A percentile compares a stretch with the other conserved stretches of the same genome.
Conservation (phyloP, 75 land plant species). For the Cryptomeria japonica region DNA sequence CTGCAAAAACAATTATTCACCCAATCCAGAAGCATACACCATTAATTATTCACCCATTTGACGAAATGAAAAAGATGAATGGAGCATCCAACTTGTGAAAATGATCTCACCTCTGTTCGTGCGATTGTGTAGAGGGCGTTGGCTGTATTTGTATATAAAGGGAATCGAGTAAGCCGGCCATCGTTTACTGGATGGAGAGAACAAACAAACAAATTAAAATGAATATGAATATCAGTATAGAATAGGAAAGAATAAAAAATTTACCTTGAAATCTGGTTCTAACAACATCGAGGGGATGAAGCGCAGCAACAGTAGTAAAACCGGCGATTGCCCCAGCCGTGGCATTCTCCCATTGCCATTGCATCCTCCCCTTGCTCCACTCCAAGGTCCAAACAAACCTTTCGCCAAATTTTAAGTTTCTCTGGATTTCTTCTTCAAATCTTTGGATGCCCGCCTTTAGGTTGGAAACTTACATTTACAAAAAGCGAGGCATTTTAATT, state of each 20-base stretch:
- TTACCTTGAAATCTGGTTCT: slow-evolving; percentile 95
- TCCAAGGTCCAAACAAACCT: not conserved
- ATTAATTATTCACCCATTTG: not conserved
- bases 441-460: not conserved
- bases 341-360: slow-evolving; percentile 62
- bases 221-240: slow-evolving; percentile 1
- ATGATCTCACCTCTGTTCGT: slow-evolving; percentile 60
- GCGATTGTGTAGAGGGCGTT: slow-evolving; percentile 82
- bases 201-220: not conserved
- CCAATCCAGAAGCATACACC: too few species aligned
- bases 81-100: not conserved
- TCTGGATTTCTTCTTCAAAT: not conserved
- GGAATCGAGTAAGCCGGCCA: slow-evolving; percentile 59
- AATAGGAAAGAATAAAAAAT: not conserved
- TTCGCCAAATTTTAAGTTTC: not conserved
- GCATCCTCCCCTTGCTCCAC: slow-evolving; percentile 5
- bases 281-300: slow-evolving; percentile 94
- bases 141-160: slow-evolving; percentile 68
- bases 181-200: slow-evolving; percentile 57
- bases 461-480: not conserved
- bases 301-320: slow-evolving; percentile 75
- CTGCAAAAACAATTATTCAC: not conserved
- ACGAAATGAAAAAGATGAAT: not conserved
- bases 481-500: not conserved
- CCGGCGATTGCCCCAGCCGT: slow-evolving; percentile 89